phyloP scores from a whole-genome alignment of 2,329 filamentous ascomycete species.

The Fusarium odoratissimum region DNA sequence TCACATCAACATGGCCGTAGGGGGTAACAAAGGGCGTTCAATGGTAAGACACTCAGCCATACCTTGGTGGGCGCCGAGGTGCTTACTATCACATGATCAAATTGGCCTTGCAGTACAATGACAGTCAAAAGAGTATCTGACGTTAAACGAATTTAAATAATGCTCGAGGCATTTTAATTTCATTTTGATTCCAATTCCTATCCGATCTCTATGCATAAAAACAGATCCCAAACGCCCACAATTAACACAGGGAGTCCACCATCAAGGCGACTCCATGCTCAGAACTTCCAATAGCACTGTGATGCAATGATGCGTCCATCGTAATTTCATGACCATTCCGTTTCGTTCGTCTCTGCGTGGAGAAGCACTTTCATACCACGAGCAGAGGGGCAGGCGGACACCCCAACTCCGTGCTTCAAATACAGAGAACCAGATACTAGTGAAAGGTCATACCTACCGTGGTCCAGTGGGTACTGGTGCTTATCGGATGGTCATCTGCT shows the following conservation, averaged over 20 bases:
- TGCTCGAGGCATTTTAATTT: conserved; percentile 32
- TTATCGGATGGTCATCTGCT: conserved; percentile 95
- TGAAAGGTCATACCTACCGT: conserved; percentile 62
- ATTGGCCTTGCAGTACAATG: not conserved
- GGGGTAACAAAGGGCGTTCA: not conserved
- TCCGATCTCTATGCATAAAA: not conserved
- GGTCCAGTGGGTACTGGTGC: conserved; percentile 45
- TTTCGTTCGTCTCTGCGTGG: conserved; percentile 55
- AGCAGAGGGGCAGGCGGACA: conserved; percentile 55
- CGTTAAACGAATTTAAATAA: conserved; percentile 12
- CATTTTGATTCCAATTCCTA: conserved; percentile 10
- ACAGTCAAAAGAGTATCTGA: not conserved
- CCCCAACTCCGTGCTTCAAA: conserved; percentile 68
- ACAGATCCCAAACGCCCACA: conserved; percentile 19
- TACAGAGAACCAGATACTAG: conserved; percentile 57
- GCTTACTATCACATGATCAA: not conserved
- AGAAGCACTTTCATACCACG: conserved; percentile 64
- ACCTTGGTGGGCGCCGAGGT: not conserved
- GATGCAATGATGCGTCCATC: conserved; percentile 26
- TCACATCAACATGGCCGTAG: not conserved
- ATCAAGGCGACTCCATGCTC: conserved; percentile 10
- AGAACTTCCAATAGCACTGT: conserved; percentile 12
- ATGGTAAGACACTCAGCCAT: not conserved
- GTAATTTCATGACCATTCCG: conserved; percentile 44
- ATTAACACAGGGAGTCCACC: conserved; percentile 21